phyloP scores from a whole-genome alignment of 345 rosid species.

The Xanthoceras sorbifolium region DNA sequence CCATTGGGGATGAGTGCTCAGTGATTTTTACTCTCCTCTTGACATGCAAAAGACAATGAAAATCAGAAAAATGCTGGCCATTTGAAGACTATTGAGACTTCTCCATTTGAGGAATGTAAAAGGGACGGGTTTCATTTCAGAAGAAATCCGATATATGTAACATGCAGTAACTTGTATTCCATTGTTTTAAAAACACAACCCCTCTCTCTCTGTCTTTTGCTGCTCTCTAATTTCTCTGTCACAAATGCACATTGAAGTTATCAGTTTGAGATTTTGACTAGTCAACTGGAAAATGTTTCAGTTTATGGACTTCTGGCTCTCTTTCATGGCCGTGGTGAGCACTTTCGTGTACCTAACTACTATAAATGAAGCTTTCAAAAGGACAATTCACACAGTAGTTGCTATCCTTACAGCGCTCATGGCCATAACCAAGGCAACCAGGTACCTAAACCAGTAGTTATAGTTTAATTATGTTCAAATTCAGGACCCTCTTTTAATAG shows the following conservation, averaged over 20 bases:
- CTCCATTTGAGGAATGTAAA: background rate
- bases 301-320: slow-evolving; percentile 99
- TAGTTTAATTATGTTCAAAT: slow-evolving; percentile 23
- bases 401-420: slow-evolving; percentile 88
- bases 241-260: background rate
- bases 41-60: background rate
- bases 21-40: background rate
- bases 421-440: slow-evolving; percentile 94
- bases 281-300: slow-evolving; percentile 42
- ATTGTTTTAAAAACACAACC: background rate
- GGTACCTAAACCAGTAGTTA: slow-evolving; percentile 44
- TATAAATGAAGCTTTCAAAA: slow-evolving; percentile 65
- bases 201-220: background rate
- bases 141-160: slow-evolving; percentile 2
- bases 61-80: background rate
- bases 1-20: background rate
- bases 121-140: background rate
- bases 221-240: background rate
- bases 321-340: slow-evolving; percentile 96
- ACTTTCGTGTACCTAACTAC: slow-evolving; percentile 81
- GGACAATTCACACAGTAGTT: slow-evolving; percentile 78
- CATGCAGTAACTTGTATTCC: background rate
- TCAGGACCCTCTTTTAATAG: background rate
- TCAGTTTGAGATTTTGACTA: slow-evolving; percentile 25
- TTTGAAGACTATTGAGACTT: slow-evolving; percentile 1